Conservation (phyloP, 2,329 filamentous ascomycete genomes). For the Aspergillus vadensis region DNA sequence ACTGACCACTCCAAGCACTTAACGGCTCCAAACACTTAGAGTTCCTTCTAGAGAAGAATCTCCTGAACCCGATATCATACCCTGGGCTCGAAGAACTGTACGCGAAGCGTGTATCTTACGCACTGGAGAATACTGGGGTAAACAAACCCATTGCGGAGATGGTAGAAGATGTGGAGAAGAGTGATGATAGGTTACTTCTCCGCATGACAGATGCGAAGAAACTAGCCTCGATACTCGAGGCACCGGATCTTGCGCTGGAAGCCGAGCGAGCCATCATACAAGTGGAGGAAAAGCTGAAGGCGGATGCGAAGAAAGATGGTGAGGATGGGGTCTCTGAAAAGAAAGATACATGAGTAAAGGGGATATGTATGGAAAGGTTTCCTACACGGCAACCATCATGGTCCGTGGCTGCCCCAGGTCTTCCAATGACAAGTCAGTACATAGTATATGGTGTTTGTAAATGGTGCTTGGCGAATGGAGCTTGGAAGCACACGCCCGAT, state of each 20-base stretch:
- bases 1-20: constrained; percentile 56
- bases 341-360: constrained; percentile 25
- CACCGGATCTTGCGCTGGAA: constrained; percentile 71
- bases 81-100: constrained; percentile 75
- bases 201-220: constrained; percentile 54
- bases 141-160: constrained; percentile 35
- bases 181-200: constrained; percentile 50
- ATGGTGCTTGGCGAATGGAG: background rate
- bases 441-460: background rate
- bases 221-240: constrained; percentile 63
- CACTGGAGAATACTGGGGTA: constrained; percentile 29
- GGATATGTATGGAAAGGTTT: no score
- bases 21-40: constrained; percentile 82
- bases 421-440: background rate
- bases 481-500: background rate
- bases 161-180: constrained; percentile 39
- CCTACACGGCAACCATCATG: background rate
- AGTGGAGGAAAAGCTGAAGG: constrained; percentile 52
- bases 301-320: constrained; percentile 24
- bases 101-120: constrained; percentile 43
- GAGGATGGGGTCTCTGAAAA: constrained; percentile 18
- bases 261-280: constrained; percentile 76
- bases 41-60: constrained; percentile 73
- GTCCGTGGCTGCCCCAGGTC: background rate
- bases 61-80: constrained; percentile 68